These are phyloP conservation scores for Hymenoscyphus repandus DNA, from an alignment of 2,329 filamentous ascomycete genomes.

Conservation along the genomic window DNA sequence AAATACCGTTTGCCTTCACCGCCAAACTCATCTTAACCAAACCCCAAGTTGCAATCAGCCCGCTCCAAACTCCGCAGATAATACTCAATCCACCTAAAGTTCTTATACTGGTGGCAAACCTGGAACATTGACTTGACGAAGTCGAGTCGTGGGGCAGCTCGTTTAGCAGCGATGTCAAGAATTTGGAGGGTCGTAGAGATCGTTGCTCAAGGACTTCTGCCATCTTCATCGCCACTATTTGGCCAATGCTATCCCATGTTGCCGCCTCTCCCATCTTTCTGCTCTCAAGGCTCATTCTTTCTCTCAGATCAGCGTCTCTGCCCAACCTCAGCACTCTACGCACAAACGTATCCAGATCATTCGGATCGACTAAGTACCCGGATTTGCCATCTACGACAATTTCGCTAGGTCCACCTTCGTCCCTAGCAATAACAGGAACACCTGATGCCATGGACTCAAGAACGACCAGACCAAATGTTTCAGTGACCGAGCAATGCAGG, in stretches of 20 bases:
- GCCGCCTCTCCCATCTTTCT: slow-evolving; percentile 54
- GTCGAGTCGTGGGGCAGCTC: slow-evolving; percentile 2
- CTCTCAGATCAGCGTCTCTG: slow-evolving; percentile 39
- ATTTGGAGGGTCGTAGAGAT: background rate
- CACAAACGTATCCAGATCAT: slow-evolving; percentile 56
- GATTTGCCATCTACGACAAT: slow-evolving; percentile 55
- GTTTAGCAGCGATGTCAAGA: background rate
- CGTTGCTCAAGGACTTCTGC: slow-evolving; percentile 33
- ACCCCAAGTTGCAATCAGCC: slow-evolving; percentile 26
- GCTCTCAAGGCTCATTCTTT: slow-evolving; percentile 42
- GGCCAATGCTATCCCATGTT: slow-evolving; percentile 69
- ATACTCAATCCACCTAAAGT: slow-evolving; percentile 22
- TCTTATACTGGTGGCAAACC: slow-evolving; percentile 18
- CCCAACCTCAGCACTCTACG: slow-evolving; percentile 45
- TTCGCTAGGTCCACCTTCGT: slow-evolving; percentile 65
- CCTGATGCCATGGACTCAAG: slow-evolving; percentile 68
- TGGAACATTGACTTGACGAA: slow-evolving; percentile 13
- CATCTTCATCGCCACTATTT: slow-evolving; percentile 62
- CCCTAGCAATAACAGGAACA: slow-evolving; percentile 62
- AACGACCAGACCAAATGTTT: slow-evolving; percentile 67
- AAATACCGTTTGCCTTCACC: slow-evolving; percentile 9
- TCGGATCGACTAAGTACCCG: slow-evolving; percentile 55
- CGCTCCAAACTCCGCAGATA: slow-evolving; percentile 26
- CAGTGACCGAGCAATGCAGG: slow-evolving; percentile 63
- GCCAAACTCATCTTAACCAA: slow-evolving; percentile 19